Evolutionary conservation across 1,139 yeast species (phyloP).

Genomic region (Candida sp.): DNA sequence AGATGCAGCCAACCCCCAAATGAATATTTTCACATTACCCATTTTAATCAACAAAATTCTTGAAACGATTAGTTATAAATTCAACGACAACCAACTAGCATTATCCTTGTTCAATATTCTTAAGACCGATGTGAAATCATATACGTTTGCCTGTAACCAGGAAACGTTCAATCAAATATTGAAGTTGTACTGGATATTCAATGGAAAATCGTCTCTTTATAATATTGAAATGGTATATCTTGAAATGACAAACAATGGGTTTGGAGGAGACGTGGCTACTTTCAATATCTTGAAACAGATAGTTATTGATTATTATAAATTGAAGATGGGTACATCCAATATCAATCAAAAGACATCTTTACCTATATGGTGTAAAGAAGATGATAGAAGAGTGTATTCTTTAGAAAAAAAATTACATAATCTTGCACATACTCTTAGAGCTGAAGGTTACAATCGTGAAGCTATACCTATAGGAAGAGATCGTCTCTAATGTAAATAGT

Average conservation of each 20-base stretch:
- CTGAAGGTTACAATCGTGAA: constrained; percentile 1
- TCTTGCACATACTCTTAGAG: constrained; percentile 6
- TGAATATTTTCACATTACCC: constrained; percentile 37
- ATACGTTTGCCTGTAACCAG: constrained; percentile 38
- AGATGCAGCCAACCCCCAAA: constrained; percentile 20
- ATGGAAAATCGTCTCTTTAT: constrained; percentile 34
- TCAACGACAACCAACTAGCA: constrained; percentile 35
- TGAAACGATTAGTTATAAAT: constrained; percentile 20
- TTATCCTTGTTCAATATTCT: constrained; percentile 32
- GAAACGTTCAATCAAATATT: constrained; percentile 40
- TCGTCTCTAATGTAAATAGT: constrained; percentile 2
- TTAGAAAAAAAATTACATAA: constrained; percentile 19
- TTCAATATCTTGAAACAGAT: constrained; percentile 35
- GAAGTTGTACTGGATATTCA: constrained; percentile 34
- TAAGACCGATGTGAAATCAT: constrained; percentile 29
- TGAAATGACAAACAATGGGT: constrained; percentile 45
- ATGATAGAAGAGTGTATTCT: constrained; percentile 27
- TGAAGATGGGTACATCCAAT: constrained; percentile 27
- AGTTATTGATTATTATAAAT: constrained; percentile 30
- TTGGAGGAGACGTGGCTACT: constrained; percentile 33
- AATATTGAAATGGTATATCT: constrained; percentile 30
- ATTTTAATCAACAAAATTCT: constrained; percentile 32
- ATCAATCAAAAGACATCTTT: constrained; percentile 13
- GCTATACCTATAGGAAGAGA: background rate
- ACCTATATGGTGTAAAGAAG: constrained; percentile 34